A percentile compares a stretch with the other conserved stretches of the same genome.
Conservation (phyloP, 768 basidiomycete species). For the Asterophora lycoperdoides region DNA sequence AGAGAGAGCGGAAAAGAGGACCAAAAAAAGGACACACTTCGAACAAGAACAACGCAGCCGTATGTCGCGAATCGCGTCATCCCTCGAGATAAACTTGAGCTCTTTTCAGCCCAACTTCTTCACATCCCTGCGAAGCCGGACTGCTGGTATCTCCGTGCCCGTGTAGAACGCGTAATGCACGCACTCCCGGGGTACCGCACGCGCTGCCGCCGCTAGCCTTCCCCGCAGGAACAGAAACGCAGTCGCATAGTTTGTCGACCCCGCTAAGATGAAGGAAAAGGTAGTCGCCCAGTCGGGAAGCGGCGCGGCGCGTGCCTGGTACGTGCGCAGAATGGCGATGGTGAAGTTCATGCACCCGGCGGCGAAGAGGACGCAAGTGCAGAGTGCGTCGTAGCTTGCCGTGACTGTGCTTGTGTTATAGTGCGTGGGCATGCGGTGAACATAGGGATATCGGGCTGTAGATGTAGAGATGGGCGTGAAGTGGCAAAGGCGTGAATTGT, state of each 20-base stretch:
- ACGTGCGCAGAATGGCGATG: conserved; percentile 7
- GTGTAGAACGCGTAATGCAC: not conserved
- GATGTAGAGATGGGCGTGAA: too few relatives aligned
- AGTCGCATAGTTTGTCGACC: conserved; percentile 6
- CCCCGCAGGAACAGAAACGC: conserved; percentile 12
- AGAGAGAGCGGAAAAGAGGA: too few relatives aligned
- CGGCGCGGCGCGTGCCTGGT: not conserved
- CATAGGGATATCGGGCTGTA: too few relatives aligned
- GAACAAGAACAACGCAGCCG: too few relatives aligned
- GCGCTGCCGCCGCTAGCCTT: not conserved
- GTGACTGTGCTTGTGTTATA: not conserved
- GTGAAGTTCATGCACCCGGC: conserved; percentile 13
- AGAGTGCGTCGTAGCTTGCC: conserved; percentile 8
- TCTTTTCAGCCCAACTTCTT: not conserved
- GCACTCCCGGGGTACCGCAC: not conserved
- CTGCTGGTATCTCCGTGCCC: not conserved
- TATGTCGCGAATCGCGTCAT: too few relatives aligned
- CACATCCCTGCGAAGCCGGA: not conserved
- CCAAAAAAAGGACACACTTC: too few relatives aligned
- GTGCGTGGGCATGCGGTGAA: too few relatives aligned
- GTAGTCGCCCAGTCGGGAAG: conserved; percentile 1
- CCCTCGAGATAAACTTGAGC: too few relatives aligned
- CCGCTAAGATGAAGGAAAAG: conserved; percentile 7
- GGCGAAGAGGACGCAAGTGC: conserved; percentile 13
- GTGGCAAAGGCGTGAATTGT: too few relatives aligned